These are phyloP conservation scores for Wilhelminamyces savonicus DNA, from an alignment of 805 yeast species.

Conservation along the genomic window DNA sequence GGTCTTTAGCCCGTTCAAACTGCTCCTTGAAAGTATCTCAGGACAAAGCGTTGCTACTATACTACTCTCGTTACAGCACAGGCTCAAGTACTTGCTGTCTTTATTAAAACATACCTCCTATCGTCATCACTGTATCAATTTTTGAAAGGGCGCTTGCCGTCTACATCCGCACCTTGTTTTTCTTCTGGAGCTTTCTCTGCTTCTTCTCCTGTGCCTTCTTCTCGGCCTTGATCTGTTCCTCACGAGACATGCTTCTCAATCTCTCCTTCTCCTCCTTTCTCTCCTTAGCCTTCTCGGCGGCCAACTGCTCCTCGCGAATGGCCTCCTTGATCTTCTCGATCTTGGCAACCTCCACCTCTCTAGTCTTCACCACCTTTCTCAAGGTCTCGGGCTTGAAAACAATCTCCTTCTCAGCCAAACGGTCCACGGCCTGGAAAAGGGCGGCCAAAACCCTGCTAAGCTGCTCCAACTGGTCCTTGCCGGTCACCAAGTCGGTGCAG, in stretches of 20 bases:
- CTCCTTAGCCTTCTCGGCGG: slow-evolving; percentile 64
- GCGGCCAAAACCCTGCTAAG: slow-evolving; percentile 46
- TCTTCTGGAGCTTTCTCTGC: slow-evolving; percentile 65
- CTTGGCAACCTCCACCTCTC: slow-evolving; percentile 69
- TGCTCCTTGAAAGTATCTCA: too few species aligned
- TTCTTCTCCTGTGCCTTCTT: slow-evolving; percentile 77
- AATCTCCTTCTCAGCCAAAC: slow-evolving; percentile 40
- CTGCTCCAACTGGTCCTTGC: slow-evolving; percentile 43
- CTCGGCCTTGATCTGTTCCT: slow-evolving; percentile 73
- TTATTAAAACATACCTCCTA: too few species aligned
- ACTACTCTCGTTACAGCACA: too few species aligned
- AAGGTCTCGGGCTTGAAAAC: slow-evolving; percentile 68
- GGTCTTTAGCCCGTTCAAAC: too few species aligned
- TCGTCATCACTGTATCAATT: too few species aligned
- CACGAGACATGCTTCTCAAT: slow-evolving; percentile 54
- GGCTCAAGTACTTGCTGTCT: too few species aligned
- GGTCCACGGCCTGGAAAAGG: slow-evolving; percentile 55
- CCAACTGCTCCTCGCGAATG: slow-evolving; percentile 58
- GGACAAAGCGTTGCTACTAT: too few species aligned
- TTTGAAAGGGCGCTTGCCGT: too few species aligned
- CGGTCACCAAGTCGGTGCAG: slow-evolving; percentile 46
- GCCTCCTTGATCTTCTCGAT: slow-evolving; percentile 65
- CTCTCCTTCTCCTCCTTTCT: slow-evolving; percentile 59
- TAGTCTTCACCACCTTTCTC: slow-evolving; percentile 69
- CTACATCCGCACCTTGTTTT: slow-evolving; percentile 44